These are phyloP conservation scores for Gymnopilus junonius DNA, from an alignment of 768 basidiomycete species.

Conservation along the genomic window DNA sequence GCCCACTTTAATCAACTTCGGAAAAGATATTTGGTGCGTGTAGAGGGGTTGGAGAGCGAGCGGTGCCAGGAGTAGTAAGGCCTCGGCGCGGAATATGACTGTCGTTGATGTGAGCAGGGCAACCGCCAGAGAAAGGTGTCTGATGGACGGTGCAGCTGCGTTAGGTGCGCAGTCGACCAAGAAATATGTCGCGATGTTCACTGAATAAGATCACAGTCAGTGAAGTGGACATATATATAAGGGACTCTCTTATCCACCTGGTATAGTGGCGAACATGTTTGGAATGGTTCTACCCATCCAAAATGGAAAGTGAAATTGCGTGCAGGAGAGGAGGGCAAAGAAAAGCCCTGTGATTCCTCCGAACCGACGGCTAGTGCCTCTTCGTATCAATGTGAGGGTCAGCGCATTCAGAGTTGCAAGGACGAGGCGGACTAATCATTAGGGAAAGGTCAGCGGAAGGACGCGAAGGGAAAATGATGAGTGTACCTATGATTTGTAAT, in stretches of 20 bases:
- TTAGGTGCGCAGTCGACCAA: conserved; percentile 50
- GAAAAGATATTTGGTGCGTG: conserved; percentile 45
- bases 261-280: conserved; percentile 88
- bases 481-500: conserved; percentile 72
- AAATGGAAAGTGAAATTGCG: conserved; percentile 91
- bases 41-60: conserved; percentile 59
- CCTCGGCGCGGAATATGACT: conserved; percentile 82
- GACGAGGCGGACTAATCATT: conserved; percentile 66
- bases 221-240: not conserved
- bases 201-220: conserved; percentile 35
- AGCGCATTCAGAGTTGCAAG: conserved; percentile 70
- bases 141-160: conserved; percentile 38
- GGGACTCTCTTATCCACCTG: conserved; percentile 56
- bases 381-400: conserved; percentile 65
- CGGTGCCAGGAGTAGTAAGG: conserved; percentile 68
- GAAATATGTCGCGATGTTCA: conserved; percentile 59
- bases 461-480: not conserved
- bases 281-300: conserved; percentile 95
- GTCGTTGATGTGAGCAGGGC: conserved; percentile 67
- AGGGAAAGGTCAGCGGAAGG: not conserved
- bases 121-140: conserved; percentile 47
- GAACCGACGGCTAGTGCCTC: conserved; percentile 67
- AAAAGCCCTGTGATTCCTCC: conserved; percentile 58
- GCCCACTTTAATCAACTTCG: conserved; percentile 51
- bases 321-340: conserved; percentile 72